A percentile compares a stretch with the other conserved stretches of the same genome.
Conservation (phyloP, 345 rosid species). For the Melastoma malabathricum region DNA sequence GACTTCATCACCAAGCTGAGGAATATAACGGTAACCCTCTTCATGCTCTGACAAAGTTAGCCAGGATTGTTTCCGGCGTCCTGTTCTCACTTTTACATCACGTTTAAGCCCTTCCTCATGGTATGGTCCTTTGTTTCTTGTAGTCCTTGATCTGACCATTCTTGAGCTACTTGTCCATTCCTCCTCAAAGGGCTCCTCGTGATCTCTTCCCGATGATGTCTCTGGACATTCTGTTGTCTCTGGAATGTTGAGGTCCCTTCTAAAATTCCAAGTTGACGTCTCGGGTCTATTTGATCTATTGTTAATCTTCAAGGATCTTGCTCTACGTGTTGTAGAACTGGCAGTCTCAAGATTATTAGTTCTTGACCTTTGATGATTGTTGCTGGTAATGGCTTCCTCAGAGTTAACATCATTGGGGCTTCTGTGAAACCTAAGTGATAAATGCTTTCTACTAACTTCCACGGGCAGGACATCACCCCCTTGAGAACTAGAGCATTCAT, state of each 20-base stretch:
- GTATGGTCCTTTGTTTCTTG: slow-evolving; percentile 28
- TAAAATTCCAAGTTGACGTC: slow-evolving; percentile 16
- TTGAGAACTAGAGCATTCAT: slow-evolving; percentile 16
- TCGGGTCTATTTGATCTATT: slow-evolving; percentile 28
- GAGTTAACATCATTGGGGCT: too few species aligned
- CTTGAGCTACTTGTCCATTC: slow-evolving; percentile 59
- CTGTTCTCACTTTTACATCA: slow-evolving; percentile 25
- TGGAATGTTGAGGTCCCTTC: slow-evolving; percentile 25
- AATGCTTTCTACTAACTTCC: too few species aligned
- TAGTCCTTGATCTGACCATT: slow-evolving; percentile 40
- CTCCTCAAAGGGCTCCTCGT: slow-evolving; percentile 25
- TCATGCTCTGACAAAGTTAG: slow-evolving; percentile 77
- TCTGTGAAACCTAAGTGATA: too few species aligned
- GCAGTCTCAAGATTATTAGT: slow-evolving; percentile 17
- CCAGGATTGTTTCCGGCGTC: slow-evolving; percentile 54
- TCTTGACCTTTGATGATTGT: slow-evolving; percentile 5
- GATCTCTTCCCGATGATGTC: slow-evolving; percentile 17
- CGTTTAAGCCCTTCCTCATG: slow-evolving; percentile 14
- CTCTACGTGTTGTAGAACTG: slow-evolving; percentile 41
- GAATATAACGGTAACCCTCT: slow-evolving; percentile 78
- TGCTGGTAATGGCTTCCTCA: slow-evolving; percentile 8
- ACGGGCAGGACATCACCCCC: not conserved
- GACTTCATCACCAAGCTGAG: slow-evolving; percentile 87
- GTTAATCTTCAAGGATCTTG: slow-evolving; percentile 56
- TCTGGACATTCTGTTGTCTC: slow-evolving; percentile 27